Evolutionary conservation across 1,139 yeast genomes (phyloP).

Genomic region (Trichomonascaceae sp.): DNA sequence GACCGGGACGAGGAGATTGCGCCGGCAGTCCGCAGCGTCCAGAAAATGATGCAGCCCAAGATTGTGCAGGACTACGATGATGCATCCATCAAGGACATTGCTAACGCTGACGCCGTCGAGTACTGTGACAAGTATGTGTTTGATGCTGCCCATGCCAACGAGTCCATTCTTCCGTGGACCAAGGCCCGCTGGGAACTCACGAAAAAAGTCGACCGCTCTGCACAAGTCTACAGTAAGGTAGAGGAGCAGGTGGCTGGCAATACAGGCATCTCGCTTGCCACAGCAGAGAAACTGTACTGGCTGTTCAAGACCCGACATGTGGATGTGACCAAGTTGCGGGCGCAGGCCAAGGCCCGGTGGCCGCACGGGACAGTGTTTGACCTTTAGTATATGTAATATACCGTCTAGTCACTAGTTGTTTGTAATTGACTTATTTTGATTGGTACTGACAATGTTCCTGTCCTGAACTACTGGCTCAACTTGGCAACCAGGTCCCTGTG

Average conservation of each 20-base stretch:
- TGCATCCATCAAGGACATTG: too few relatives aligned
- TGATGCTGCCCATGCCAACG: slow-evolving; percentile 6
- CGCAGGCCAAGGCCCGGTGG: not conserved
- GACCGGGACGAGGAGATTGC: slow-evolving; percentile 14
- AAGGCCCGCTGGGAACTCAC: slow-evolving; percentile 1
- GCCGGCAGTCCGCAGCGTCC: slow-evolving; percentile 21
- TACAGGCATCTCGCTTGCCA: too few relatives aligned
- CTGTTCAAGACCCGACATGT: too few relatives aligned
- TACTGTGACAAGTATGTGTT: slow-evolving; percentile 16
- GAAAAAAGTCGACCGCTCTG: too few relatives aligned
- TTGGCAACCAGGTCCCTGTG: slow-evolving; percentile 51
- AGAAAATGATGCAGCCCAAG: slow-evolving; percentile 19
- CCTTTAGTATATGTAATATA: not conserved
- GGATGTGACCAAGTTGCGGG: not conserved
- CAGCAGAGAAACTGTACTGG: too few relatives aligned
- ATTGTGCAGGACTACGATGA: slow-evolving; percentile 14
- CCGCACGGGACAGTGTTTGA: not conserved
- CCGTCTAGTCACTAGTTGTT: too few relatives aligned
- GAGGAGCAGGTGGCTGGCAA: too few relatives aligned
- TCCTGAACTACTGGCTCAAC: too few relatives aligned
- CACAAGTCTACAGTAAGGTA: too few relatives aligned
- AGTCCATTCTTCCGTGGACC: slow-evolving; percentile 3
- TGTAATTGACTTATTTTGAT: too few relatives aligned
- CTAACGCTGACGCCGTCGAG: slow-evolving; percentile 11
- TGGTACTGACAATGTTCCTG: too few relatives aligned